Conservation (phyloP, 2,329 filamentous ascomycete species). For the Trichoderma koningiopsis region DNA sequence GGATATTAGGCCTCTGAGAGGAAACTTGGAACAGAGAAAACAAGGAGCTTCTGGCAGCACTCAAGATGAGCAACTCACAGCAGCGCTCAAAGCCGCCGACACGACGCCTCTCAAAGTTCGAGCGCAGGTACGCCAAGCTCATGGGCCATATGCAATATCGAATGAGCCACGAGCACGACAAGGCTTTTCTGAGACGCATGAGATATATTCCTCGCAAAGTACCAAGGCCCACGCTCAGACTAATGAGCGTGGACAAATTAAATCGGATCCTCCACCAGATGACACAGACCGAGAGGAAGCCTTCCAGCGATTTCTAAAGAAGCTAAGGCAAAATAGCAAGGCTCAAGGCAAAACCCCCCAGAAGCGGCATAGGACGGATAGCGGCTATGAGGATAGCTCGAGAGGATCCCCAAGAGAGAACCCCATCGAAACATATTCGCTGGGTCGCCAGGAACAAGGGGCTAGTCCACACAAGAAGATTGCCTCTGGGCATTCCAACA, state of each 20-base stretch:
- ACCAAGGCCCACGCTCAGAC: background rate
- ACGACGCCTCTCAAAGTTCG: slow-evolving; percentile 19
- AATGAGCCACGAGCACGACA: background rate
- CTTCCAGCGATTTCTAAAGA: slow-evolving; percentile 36
- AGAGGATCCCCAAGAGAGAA: background rate
- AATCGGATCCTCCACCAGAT: background rate
- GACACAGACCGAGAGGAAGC: slow-evolving; percentile 26
- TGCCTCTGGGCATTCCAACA: background rate
- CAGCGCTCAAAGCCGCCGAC: slow-evolving; percentile 23
- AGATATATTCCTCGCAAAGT: background rate
- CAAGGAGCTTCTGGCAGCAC: background rate
- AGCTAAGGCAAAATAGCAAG: slow-evolving; percentile 28
- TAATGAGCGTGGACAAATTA: background rate
- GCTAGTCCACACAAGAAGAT: background rate
- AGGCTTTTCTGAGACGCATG: background rate
- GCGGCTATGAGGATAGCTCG: background rate
- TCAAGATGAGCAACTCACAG: slow-evolving; percentile 25
- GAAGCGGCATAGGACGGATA: background rate
- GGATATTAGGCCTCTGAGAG: slow-evolving; percentile 10
- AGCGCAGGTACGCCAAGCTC: background rate
- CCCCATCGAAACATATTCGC: background rate
- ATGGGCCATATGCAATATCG: background rate
- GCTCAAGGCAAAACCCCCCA: background rate
- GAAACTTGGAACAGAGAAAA: background rate
- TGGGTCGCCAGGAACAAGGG: background rate